Evolutionary conservation across 768 basidiomycete genomes (phyloP), one percentile per base, ranked within the genome.

Genomic region (Macrolepiota albuminosa): DNA sequence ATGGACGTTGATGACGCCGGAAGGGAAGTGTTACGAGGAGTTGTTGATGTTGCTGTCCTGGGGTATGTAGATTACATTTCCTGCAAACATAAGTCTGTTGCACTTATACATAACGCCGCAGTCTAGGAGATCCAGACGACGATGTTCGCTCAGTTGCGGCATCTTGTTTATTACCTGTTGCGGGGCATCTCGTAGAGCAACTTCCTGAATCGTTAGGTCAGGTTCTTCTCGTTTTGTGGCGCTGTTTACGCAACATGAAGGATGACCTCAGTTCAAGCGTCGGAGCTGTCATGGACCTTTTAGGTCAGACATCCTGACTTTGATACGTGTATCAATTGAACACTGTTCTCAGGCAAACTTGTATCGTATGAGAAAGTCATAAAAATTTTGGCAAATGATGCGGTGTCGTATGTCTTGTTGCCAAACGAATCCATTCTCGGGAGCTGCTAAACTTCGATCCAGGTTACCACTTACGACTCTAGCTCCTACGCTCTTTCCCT

Each of bases 251-350:
- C 29, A 90, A 93, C 66, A 93, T 96, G 84, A 95, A 94, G 69
- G 97, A 99, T 71, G 97, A 99, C 66, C 74, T 99, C 3, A 93
- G 94, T 63, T 98, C 94, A 54, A 98, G 95, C 60, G 93, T 97
- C 42, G 95, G 95, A 43, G 89, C 92, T 10, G 94, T 98, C 29
- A 98, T 99, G 97, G 95, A 97, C 69, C 78, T 99, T 2, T 77
- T 99, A n/a, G 91, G 95, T 94, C 63, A 60, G 76, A 34, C 21
- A 45, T 65, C 57, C 52, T 31, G 11, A 59, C 45, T 34, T 56
- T n/a, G n/a, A 33, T 13, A 36, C 6, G 9, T 6, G 37, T 54
- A 18, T 33, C 58, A 31, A 56, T 36, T 58, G 37, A 51, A 58
- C 57, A 61, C 40, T 54, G 48, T 45, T 37, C 50, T 6, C 64